Evolutionary conservation across 768 basidiomycete species (phyloP).

Genomic region (Phlebiopsis gigantea): DNA sequence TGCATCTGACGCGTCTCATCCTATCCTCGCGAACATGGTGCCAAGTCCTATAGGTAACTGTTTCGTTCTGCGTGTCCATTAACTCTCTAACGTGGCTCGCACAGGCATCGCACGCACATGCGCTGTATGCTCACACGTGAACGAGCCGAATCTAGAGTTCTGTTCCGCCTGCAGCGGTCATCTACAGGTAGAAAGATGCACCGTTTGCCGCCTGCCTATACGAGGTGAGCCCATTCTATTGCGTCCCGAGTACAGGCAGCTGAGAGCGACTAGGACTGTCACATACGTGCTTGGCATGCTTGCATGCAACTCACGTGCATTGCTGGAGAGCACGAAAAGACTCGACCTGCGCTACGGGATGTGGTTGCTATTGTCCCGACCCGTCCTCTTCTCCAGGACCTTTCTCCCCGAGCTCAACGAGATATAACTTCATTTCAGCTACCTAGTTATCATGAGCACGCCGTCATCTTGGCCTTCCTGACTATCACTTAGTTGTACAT

Average conservation of each 20-base stretch:
- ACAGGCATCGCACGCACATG: constrained; percentile 40
- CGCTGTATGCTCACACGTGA: constrained; percentile 18
- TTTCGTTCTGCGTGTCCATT: neutral
- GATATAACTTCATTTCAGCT: neutral
- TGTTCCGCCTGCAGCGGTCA: constrained; percentile 43
- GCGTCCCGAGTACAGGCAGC: neutral
- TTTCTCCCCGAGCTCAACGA: neutral
- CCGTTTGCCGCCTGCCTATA: constrained; percentile 71
- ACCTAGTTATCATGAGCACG: no score
- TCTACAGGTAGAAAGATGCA: constrained; percentile 45
- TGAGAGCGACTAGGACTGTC: constrained; percentile 19
- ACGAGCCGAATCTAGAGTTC: constrained; percentile 19
- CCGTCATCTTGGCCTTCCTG: no score
- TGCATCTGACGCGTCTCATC: constrained; percentile 18
- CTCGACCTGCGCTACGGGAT: constrained; percentile 20
- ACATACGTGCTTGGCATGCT: constrained; percentile 20
- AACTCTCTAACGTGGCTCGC: neutral
- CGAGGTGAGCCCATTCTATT: constrained; percentile 43
- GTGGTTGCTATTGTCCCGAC: constrained; percentile 22
- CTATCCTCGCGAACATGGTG: constrained; percentile 23
- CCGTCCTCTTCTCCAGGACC: neutral
- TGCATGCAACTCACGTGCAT: constrained; percentile 21
- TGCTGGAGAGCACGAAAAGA: constrained; percentile 21
- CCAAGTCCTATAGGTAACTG: constrained; percentile 5
- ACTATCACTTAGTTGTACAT: no score